phyloP scores from a whole-genome alignment of 768 basidiomycete genomes.

The Termitomyces sp. region DNA sequence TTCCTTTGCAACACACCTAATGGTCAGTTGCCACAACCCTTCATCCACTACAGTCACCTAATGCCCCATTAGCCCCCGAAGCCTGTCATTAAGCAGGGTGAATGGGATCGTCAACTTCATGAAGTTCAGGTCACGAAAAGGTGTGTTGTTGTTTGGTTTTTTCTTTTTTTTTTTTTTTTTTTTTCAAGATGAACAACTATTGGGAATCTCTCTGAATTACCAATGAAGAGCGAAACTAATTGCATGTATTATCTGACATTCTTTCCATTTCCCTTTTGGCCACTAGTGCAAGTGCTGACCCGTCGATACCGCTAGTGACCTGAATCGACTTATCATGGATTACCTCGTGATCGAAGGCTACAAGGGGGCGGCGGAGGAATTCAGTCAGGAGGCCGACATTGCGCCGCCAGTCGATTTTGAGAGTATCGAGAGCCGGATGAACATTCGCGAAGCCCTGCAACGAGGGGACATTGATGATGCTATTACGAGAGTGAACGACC shows the following conservation, averaged over 20 bases:
- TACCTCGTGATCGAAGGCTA: constrained; percentile 98
- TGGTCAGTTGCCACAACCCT: constrained; percentile 25
- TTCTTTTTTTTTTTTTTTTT: constrained; percentile 10
- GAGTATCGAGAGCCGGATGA: constrained; percentile 90
- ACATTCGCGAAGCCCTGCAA: constrained; percentile 90
- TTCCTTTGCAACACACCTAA: constrained; percentile 19
- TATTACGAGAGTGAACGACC: constrained; percentile 90
- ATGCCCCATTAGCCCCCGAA: constrained; percentile 39
- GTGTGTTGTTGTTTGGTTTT: constrained; percentile 60
- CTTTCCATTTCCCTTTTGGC: constrained; percentile 21
- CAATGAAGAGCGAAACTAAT: constrained; percentile 60
- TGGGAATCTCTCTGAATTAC: constrained; percentile 99
- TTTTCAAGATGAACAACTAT: constrained; percentile 61
- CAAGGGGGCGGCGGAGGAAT: constrained; percentile 93
- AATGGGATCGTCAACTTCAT: constrained; percentile 82
- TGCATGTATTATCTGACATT: constrained; percentile 90
- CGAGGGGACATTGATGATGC: constrained; percentile 94
- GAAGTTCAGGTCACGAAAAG: constrained; percentile 82
- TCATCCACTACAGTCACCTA: background rate
- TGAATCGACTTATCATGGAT: constrained; percentile 94
- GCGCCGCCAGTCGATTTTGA: constrained; percentile 79
- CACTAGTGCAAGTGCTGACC: constrained; percentile 17
- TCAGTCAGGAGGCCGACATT: constrained; percentile 83
- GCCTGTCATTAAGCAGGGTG: constrained; percentile 62
- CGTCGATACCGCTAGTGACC: constrained; percentile 54